These are phyloP conservation scores for Lactifluus volemus DNA, from an alignment of 768 basidiomycete species.

Conservation along the genomic window DNA sequence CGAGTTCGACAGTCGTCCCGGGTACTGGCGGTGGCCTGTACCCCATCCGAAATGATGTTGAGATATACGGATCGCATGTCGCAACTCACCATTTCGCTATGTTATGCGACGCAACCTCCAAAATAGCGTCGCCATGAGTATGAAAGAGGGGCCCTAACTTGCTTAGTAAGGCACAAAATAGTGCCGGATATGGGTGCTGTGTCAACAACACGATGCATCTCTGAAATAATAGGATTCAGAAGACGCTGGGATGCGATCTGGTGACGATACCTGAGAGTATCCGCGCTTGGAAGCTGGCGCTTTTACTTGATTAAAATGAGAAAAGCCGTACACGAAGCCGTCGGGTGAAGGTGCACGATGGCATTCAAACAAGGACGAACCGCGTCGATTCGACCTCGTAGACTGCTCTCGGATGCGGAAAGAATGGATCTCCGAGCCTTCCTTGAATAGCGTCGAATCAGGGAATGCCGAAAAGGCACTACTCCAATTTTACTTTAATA, in stretches of 20 bases:
- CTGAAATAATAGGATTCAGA: conserved; percentile 30
- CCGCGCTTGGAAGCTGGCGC: conserved; percentile 60
- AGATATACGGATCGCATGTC: not conserved
- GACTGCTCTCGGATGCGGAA: conserved; percentile 63
- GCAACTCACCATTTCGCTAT: conserved; percentile 68
- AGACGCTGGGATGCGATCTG: not conserved
- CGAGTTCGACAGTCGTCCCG: conserved; percentile 65
- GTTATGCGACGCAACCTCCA: conserved; percentile 81
- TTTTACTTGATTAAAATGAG: conserved; percentile 67
- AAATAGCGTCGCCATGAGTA: conserved; percentile 65
- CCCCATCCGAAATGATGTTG: conserved; percentile 26
- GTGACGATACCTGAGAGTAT: conserved; percentile 57
- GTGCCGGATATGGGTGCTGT: conserved; percentile 69
- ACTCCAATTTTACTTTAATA: conserved; percentile 12
- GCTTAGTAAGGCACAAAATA: conserved; percentile 62
- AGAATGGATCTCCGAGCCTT: conserved; percentile 77
- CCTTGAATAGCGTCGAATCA: conserved; percentile 77
- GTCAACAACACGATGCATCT: conserved; percentile 77
- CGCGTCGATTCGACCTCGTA: conserved; percentile 15
- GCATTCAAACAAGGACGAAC: conserved; percentile 21
- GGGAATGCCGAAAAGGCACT: conserved; percentile 93
- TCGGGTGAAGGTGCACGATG: conserved; percentile 38
- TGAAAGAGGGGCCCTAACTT: conserved; percentile 71
- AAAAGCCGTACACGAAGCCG: conserved; percentile 70
- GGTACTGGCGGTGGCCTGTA: conserved; percentile 70